phyloP scores from a whole-genome alignment of 495 filamentous ascomycete species.

The Stereocaulon alpinum region DNA sequence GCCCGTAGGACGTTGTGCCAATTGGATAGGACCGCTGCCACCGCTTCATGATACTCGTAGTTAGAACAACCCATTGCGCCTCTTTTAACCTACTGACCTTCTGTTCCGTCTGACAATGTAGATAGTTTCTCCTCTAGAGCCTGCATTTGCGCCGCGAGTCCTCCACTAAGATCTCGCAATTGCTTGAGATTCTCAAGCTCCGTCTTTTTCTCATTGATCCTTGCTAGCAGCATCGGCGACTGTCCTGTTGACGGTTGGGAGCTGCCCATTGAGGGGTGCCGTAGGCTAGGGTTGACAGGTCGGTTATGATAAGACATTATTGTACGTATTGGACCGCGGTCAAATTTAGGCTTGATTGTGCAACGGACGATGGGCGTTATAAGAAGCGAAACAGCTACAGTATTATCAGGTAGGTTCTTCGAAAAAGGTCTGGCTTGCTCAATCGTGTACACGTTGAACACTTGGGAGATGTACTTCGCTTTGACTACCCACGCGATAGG shows the following conservation, averaged over 20 bases:
- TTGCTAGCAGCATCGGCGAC: constrained; percentile 69
- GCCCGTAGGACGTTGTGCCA: constrained; percentile 93
- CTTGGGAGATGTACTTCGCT: neutral
- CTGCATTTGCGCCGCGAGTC: constrained; percentile 84
- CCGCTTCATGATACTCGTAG: constrained; percentile 44
- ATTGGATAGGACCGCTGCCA: constrained; percentile 84
- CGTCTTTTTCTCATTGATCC: constrained; percentile 87
- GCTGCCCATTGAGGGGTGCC: constrained; percentile 46
- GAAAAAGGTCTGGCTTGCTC: too few species aligned
- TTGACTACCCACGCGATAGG: neutral
- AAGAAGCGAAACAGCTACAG: too few species aligned
- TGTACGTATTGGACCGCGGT: too few species aligned
- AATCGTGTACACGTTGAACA: neutral
- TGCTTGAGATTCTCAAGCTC: constrained; percentile 85
- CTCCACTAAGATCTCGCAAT: constrained; percentile 77
- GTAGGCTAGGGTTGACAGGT: constrained; percentile 51
- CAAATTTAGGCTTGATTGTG: too few species aligned
- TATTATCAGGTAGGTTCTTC: too few species aligned
- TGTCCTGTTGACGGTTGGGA: constrained; percentile 35
- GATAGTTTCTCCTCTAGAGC: constrained; percentile 75
- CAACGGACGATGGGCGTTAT: too few species aligned
- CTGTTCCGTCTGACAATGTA: constrained; percentile 84
- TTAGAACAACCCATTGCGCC: constrained; percentile 13
- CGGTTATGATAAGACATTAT: constrained; percentile 50
- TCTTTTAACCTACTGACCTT: constrained; percentile 46